phyloP scores from a whole-genome alignment of 2,329 filamentous ascomycete species.

The Plectosphaerella plurivora region DNA sequence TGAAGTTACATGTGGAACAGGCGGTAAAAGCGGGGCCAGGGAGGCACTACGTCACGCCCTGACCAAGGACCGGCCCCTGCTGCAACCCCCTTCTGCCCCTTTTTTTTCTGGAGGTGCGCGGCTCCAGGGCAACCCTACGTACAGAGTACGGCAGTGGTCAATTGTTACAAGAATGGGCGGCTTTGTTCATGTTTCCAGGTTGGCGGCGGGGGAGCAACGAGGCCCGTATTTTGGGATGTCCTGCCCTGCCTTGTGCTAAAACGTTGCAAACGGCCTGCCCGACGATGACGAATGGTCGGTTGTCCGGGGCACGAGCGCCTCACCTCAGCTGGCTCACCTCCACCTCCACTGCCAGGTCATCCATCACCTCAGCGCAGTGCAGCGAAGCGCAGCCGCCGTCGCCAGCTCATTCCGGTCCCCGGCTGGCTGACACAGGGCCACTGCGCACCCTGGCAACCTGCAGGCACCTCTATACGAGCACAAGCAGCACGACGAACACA shows the following conservation, averaged over 20 bases:
- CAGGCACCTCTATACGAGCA: too few species aligned
- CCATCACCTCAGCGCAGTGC: background rate
- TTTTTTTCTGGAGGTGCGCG: background rate
- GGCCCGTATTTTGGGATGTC: background rate
- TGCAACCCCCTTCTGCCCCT: background rate
- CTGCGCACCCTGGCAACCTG: too few species aligned
- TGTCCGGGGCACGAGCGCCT: too few species aligned
- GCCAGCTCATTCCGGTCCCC: background rate
- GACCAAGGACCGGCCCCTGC: constrained; percentile 9
- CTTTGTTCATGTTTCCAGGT: too few species aligned
- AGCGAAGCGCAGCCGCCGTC: background rate
- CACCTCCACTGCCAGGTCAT: background rate
- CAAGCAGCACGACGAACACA: too few species aligned
- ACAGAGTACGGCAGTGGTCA: too few species aligned
- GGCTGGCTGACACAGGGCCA: background rate
- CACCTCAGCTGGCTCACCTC: background rate
- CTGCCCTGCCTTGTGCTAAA: background rate
- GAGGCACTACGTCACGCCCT: constrained; percentile 12
- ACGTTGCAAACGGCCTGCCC: too few species aligned
- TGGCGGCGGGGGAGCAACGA: too few species aligned
- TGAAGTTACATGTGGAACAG: background rate
- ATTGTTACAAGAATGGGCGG: too few species aligned
- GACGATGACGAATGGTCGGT: too few species aligned
- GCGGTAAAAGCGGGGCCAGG: constrained; percentile 6
- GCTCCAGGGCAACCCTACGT: too few species aligned